A percentile compares a stretch with the other conserved stretches of the same genome.
Conservation (phyloP, 2,329 filamentous ascomycete genomes). For the Fusarium verrucosum region DNA sequence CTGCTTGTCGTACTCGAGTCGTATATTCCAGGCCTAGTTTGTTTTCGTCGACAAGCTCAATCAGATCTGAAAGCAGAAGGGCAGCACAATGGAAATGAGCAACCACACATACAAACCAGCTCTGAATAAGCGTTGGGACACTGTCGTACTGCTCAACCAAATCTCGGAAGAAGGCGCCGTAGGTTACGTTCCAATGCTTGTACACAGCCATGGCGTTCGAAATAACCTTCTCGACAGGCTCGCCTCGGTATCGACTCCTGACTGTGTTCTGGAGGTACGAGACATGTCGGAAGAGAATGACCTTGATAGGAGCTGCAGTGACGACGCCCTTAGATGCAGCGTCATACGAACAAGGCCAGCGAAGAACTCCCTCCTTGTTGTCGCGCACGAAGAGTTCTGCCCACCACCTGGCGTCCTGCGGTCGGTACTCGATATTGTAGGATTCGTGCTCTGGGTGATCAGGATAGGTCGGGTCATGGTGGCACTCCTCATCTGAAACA, state of each 20-base stretch:
- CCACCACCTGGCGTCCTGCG: conserved; percentile 47
- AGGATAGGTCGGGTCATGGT: conserved; percentile 47
- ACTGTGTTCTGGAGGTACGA: conserved; percentile 64
- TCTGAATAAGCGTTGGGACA: conserved; percentile 63
- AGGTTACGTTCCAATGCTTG: conserved; percentile 63
- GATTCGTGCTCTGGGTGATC: conserved; percentile 33
- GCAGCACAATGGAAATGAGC: conserved; percentile 67
- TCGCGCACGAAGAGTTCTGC: conserved; percentile 49
- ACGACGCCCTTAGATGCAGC: conserved; percentile 59
- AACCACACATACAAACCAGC: conserved; percentile 67
- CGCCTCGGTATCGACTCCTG: conserved; percentile 49
- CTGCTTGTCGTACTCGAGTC: conserved; percentile 41
- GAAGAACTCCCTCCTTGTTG: conserved; percentile 41
- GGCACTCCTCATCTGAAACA: conserved; percentile 53
- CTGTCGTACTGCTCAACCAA: conserved; percentile 59
- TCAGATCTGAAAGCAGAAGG: conserved; percentile 63
- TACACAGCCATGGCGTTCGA: conserved; percentile 59
- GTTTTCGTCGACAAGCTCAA: conserved; percentile 60
- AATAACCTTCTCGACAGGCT: conserved; percentile 59
- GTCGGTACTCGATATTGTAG: conserved; percentile 33
- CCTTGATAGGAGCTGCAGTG: conserved; percentile 66
- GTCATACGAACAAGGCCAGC: conserved; percentile 66
- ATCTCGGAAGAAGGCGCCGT: conserved; percentile 62
- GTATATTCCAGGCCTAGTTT: conserved; percentile 42
- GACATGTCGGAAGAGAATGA: conserved; percentile 65